Percentiles rank a stretch among this genome's conserved stretches.
Evolutionary conservation across 441 rosid genomes (phyloP).

Genomic region (Erodium chrysanthum): DNA sequence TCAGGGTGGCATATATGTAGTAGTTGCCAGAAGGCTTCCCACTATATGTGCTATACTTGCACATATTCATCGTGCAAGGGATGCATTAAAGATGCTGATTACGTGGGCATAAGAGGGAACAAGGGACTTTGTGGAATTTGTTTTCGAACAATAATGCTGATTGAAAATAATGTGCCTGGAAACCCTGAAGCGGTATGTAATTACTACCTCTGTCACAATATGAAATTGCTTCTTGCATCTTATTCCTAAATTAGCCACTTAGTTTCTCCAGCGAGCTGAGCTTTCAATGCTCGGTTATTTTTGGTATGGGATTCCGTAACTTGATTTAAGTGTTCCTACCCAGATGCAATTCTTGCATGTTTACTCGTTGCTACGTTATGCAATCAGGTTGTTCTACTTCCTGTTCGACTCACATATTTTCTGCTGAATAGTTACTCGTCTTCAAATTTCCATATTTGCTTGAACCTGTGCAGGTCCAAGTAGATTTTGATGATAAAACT

Average conservation of each 20-base stretch:
- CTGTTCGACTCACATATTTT: background rate
- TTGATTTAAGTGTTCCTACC: constrained; percentile 7
- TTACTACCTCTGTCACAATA: constrained; percentile 8
- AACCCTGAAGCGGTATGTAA: constrained; percentile 52
- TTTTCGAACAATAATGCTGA: constrained; percentile 79
- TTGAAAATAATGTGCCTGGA: constrained; percentile 50
- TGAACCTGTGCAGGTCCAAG: constrained; percentile 59
- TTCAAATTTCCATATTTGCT: background rate
- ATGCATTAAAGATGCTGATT: constrained; percentile 85
- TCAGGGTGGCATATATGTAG: constrained; percentile 99
- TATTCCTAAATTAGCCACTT: background rate
- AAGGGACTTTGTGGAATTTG: constrained; percentile 91
- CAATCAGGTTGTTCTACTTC: constrained; percentile 1
- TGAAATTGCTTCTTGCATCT: background rate
- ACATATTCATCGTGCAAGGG: constrained; percentile 90
- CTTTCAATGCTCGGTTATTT: constrained; percentile 13
- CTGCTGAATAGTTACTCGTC: background rate
- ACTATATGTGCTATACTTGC: constrained; percentile 95
- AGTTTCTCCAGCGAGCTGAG: constrained; percentile 6
- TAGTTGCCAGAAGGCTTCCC: constrained; percentile 71
- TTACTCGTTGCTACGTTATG: constrained; percentile 4
- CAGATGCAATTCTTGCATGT: background rate
- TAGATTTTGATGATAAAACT: constrained; percentile 92
- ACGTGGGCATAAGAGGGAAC: constrained; percentile 56
- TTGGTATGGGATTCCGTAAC: constrained; percentile 14